Percentiles rank a stretch among this genome's conserved stretches.
Evolutionary conservation across 768 basidiomycete species (phyloP).

Genomic region (Boletus vinaceobasis): DNA sequence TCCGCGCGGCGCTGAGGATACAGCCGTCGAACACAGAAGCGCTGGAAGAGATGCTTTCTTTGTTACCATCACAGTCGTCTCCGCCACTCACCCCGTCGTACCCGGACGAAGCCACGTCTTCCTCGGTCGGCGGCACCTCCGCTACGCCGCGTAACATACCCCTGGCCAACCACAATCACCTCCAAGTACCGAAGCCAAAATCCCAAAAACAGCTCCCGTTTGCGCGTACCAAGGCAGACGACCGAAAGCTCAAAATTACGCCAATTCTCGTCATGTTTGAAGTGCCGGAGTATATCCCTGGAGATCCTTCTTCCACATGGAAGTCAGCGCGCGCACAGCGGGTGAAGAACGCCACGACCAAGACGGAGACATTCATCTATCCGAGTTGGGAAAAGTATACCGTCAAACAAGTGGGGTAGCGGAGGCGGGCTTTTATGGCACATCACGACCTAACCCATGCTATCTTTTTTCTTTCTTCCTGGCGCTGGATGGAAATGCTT

Average conservation of each 20-base stretch:
- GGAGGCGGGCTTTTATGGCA: neutral
- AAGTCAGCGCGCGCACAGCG: constrained; percentile 27
- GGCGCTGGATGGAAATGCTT: neutral
- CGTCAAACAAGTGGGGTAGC: constrained; percentile 38
- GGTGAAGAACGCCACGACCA: constrained; percentile 30
- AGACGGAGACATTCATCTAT: constrained; percentile 47
- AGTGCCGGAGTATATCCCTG: constrained; percentile 22
- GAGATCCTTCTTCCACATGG: constrained; percentile 22
- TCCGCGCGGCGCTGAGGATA: constrained; percentile 55
- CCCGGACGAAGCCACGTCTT: constrained; percentile 27
- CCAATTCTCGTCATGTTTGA: constrained; percentile 44
- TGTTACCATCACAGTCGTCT: constrained; percentile 29
- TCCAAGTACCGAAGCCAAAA: constrained; percentile 41
- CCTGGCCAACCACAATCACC: constrained; percentile 26
- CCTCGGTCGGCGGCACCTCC: constrained; percentile 25
- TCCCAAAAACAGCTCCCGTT: constrained; percentile 51
- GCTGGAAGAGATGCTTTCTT: constrained; percentile 47
- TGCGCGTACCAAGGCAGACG: constrained; percentile 46
- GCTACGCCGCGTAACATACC: constrained; percentile 5
- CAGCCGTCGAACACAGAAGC: constrained; percentile 69
- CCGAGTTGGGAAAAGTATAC: constrained; percentile 68
- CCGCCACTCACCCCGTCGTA: constrained; percentile 6
- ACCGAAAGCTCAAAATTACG: constrained; percentile 51
- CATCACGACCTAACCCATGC: neutral
- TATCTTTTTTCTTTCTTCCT: neutral